Evolutionary conservation across 2,329 filamentous ascomycete species (phyloP).

Genomic region (Falciphora oryzae): DNA sequence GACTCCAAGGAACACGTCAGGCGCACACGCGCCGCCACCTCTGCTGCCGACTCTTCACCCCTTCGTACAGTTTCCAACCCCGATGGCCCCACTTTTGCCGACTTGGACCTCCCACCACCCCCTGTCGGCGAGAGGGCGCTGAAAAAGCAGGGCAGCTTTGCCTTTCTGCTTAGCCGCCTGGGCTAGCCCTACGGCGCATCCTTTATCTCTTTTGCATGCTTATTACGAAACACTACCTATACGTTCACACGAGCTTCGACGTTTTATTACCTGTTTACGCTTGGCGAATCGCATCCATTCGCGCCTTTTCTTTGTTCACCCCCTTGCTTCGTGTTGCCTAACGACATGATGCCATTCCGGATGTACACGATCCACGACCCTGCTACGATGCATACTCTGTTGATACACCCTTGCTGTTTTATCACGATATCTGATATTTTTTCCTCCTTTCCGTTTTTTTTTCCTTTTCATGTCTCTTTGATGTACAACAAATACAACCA

Average conservation of each 20-base stretch:
- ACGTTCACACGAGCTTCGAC: neutral
- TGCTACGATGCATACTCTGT: neutral
- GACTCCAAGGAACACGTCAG: constrained; percentile 11
- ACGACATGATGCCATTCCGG: neutral
- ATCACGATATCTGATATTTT: neutral
- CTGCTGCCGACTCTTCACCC: neutral
- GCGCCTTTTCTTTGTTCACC: neutral
- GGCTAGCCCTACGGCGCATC: neutral
- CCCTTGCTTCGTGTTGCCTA: constrained; percentile 9
- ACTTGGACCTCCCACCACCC: neutral
- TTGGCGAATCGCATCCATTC: too few relatives aligned
- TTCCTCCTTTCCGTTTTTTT: neutral
- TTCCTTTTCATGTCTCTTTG: neutral
- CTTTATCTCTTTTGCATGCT: neutral
- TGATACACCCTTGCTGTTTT: too few relatives aligned
- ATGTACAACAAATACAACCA: neutral
- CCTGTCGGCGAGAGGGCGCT: neutral
- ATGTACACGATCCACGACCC: neutral
- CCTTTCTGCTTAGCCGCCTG: neutral
- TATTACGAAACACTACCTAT: neutral
- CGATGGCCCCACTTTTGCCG: neutral
- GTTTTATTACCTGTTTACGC: neutral
- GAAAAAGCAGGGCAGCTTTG: constrained; percentile 2
- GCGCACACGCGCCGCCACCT: constrained; percentile 11
- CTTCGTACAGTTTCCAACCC: constrained; percentile 14